Evolutionary conservation across 164 flowering plant species (phyloP), one percentile per base, ranked within the genome.

Genomic region (Chimonanthus salicifolius): DNA sequence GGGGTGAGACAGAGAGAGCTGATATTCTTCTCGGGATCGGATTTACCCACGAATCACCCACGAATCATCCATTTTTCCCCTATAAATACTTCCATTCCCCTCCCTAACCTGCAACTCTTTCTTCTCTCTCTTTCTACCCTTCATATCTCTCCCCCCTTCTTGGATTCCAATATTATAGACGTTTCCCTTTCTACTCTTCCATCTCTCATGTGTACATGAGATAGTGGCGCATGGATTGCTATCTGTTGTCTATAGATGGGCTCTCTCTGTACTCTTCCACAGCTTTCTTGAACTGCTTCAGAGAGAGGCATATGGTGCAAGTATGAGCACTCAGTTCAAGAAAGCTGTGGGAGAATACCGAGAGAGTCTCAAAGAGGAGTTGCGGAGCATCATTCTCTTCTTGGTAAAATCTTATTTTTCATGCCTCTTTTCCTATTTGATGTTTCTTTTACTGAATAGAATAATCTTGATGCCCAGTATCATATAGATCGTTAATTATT

Each of bases 311-410:
- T 33, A 33, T 33, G 1, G 43, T 7, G 58, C 4, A 21, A 13
- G 7, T 49, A 2, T 4, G 33, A 15, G 16, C 20, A 60, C 45
- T 3, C 77, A 50, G 84, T 82, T 82, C 84, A 79, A 82, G 75
- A 77, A 77, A 83, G 85, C 83, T 85, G 88, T 85, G 88, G 88
- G 85, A 85, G 76, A 78, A 81, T 79, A 78, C 75, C 71, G 76
- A 58, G 67, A 81, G 82, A 79, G 78, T 67, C 84, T 72, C 69
- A 21, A 62, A 33, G 66, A 33, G 66, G 16, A 54, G 8, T n/a
- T 11, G 60, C 60, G 16, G 60, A 33, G 33, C 33, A 33, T 33
- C 33, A 33, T 33, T 33, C 33, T 33, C 33, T 33, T 33, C 33
- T 33, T 33, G 33, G 33, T 33, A 33, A 33, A 33, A 33, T 33